Evolutionary conservation across 352 stramenopile species (phyloP).

Genomic region (Plasmopara muralis): DNA sequence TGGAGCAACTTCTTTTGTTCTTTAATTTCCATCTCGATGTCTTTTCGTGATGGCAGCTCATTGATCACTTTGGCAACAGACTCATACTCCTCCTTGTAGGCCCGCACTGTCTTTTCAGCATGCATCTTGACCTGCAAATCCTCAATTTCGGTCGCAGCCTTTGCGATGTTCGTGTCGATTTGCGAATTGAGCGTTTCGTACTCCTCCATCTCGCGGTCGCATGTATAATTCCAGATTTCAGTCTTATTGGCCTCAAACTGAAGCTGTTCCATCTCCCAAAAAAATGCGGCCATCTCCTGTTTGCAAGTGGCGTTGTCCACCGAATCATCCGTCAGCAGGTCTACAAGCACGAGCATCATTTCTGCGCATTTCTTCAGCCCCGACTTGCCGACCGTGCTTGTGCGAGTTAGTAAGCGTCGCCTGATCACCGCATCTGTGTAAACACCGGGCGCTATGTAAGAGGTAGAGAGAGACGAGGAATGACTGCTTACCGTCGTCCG

Average conservation of each 20-base stretch:
- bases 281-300: slow-evolving; percentile 62
- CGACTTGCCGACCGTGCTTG: slow-evolving; percentile 72
- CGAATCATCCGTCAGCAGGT: slow-evolving; percentile 53
- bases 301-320: slow-evolving; percentile 53
- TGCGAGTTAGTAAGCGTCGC: slow-evolving; percentile 67
- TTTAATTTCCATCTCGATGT: slow-evolving; percentile 54
- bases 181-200: slow-evolving; percentile 74
- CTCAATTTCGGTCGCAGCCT: slow-evolving; percentile 66
- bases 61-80: slow-evolving; percentile 80
- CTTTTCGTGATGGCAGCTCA: slow-evolving; percentile 56
- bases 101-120: slow-evolving; percentile 63
- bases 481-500: too few species aligned
- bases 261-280: slow-evolving; percentile 83
- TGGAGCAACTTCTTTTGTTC: slow-evolving; percentile 50
- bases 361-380: slow-evolving; percentile 78
- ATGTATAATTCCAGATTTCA: slow-evolving; percentile 76
- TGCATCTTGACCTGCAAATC: slow-evolving; percentile 70
- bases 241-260: slow-evolving; percentile 82
- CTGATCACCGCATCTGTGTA: slow-evolving; percentile 55
- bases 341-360: slow-evolving; percentile 55
- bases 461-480: too few species aligned
- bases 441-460: neutral
- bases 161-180: slow-evolving; percentile 68
- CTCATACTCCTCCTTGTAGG: slow-evolving; percentile 88
- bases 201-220: slow-evolving; percentile 69